Percentiles rank a stretch among this genome's conserved stretches.
These are phyloP conservation scores for Epichloe gansuensis DNA, from an alignment of 2,329 filamentous ascomycete genomes.

Conservation along the genomic window DNA sequence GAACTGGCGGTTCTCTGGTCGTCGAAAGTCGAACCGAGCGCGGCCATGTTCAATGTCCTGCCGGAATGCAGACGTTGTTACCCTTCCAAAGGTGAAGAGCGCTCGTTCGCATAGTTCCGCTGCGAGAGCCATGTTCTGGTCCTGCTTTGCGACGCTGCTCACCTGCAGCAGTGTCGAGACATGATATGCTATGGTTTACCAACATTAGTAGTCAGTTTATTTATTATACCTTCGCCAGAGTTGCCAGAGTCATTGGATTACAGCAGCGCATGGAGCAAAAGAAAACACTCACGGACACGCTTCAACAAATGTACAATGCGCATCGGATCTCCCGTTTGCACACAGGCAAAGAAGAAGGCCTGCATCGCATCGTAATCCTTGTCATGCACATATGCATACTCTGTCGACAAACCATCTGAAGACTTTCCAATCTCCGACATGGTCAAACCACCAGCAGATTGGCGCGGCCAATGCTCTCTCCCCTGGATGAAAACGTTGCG, in stretches of 20 bases:
- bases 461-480: conserved; percentile 75
- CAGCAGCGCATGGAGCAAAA: background rate
- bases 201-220: conserved; percentile 9
- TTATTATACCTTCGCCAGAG: background rate
- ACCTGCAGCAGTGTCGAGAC: conserved; percentile 89
- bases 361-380: conserved; percentile 62
- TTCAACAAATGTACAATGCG: conserved; percentile 61
- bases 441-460: conserved; percentile 65
- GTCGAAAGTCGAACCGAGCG: conserved; percentile 66
- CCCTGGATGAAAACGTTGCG: conserved; percentile 78
- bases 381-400: conserved; percentile 72
- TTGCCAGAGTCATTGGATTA: too few species aligned
- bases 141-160: conserved; percentile 81
- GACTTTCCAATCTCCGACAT: conserved; percentile 50
- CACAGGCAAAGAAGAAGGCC: conserved; percentile 60
- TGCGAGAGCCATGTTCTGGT: conserved; percentile 74
- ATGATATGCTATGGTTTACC: conserved; percentile 54
- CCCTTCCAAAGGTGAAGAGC: conserved; percentile 85
- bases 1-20: conserved; percentile 82
- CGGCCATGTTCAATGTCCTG: conserved; percentile 63
- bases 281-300: conserved; percentile 20
- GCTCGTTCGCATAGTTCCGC: conserved; percentile 83
- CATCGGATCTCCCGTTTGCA: conserved; percentile 76
- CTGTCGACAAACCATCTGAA: conserved; percentile 39
- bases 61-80: conserved; percentile 71